Conservation (phyloP, 2,329 filamentous ascomycete species). For the Shiraia bambusicola region DNA sequence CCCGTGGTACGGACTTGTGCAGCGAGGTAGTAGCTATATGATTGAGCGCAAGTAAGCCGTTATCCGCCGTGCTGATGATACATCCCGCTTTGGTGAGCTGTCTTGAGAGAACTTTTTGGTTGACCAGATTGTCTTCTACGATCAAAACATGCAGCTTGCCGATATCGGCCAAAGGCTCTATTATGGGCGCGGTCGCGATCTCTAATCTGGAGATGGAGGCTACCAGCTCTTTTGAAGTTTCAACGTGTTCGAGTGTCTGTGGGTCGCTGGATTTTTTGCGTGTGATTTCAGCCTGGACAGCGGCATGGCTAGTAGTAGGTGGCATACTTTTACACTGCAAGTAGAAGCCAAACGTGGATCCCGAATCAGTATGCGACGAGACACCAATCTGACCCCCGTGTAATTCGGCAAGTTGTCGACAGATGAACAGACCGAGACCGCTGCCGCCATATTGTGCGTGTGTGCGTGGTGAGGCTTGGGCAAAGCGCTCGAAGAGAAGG, state of each 20-base stretch:
- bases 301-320: constrained; percentile 6
- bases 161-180: background rate
- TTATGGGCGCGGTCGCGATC: background rate
- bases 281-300: constrained; percentile 3
- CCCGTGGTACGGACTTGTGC: constrained; percentile 4
- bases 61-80: constrained; percentile 31
- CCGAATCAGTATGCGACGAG: constrained; percentile 29
- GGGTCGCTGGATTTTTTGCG: constrained; percentile 4
- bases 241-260: constrained; percentile 7
- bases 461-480: constrained; percentile 38
- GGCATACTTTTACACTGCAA: constrained; percentile 26
- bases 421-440: constrained; percentile 42
- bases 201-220: constrained; percentile 9
- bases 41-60: constrained; percentile 36
- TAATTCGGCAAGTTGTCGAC: constrained; percentile 37
- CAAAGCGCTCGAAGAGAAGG: constrained; percentile 36
- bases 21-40: constrained; percentile 24
- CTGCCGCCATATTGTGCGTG: constrained; percentile 40
- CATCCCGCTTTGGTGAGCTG: constrained; percentile 38
- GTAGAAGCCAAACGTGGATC: constrained; percentile 41
- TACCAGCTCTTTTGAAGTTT: constrained; percentile 7
- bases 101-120: constrained; percentile 38
- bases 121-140: constrained; percentile 43
- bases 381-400: constrained; percentile 42
- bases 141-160: constrained; percentile 29